Base-by-base conservation (phyloP, 148 eudicot species). In the Mesembryanthemum crystallinum region DNA sequence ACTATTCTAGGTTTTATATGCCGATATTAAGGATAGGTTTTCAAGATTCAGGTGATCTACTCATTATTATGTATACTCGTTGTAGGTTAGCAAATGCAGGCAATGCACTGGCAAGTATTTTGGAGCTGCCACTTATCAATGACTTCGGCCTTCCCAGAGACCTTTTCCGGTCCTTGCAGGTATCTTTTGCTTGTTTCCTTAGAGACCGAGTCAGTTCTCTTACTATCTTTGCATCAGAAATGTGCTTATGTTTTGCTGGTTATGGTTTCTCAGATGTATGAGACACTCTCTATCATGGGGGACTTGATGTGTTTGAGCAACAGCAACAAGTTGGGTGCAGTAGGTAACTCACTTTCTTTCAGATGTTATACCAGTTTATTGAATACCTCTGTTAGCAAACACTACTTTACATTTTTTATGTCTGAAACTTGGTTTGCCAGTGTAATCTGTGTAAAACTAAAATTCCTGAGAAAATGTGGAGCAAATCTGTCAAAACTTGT, bases 61-160 rank as follows among this genome's bases (percentile, higher is more conserved):
- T 72, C 10, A 8, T 55, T 37, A 35, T 57, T n/a, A n/a, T 69
- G 25, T 51, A 23, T 64, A 47, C 57, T 57, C 63, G 8, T 79
- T 51, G 27, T 80, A 91, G 92, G 82, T 57, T 86, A 37, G 74
- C 80, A 20, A 80, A 65, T 62, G 81, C 84, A 39, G 88, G 79
- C 23, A 67, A 60, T 33, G 87, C 76, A 67, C 73, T 91, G 33
- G 67, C 76, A 69, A 78, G 61, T 76, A 82, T 51, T 21, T 7
- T 89, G 79, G 85, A 83, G 66, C 61, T 80, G 25, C 47, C 86
- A 17, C 59, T 75, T 57, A 75, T 91, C 12, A 84, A 82, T 82
- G 91, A 84, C n/a, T 80, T 86, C 73, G 96, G 96, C 39, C 85
- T 84, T 62, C 59, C 96, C 68, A 87, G 79, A 67, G 71, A 72